A percentile compares a stretch with the other conserved stretches of the same genome.
Evolutionary conservation across 768 basidiomycete species (phyloP).

Genomic region (Trametes meyenii): DNA sequence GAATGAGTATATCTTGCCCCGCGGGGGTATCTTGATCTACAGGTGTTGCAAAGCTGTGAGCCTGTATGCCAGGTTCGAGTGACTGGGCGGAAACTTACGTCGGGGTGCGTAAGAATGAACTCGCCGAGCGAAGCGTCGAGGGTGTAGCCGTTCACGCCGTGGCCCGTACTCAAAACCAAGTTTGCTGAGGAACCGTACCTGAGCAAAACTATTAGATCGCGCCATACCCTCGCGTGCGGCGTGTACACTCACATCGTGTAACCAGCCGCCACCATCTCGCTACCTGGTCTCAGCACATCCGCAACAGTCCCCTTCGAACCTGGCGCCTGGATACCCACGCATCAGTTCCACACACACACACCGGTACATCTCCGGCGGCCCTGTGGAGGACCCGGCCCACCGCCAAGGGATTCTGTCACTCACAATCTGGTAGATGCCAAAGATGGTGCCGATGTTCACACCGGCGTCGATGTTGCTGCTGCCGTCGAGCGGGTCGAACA

Average conservation of each 20-base stretch:
- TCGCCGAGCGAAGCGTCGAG: conserved; percentile 94
- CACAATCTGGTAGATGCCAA: conserved; percentile 93
- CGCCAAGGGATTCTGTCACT: conserved; percentile 39
- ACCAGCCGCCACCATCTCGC: conserved; percentile 96
- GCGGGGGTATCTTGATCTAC: conserved; percentile 88
- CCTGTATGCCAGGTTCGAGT: neutral
- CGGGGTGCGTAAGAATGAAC: conserved; percentile 98
- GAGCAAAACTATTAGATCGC: neutral
- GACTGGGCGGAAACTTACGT: conserved; percentile 50
- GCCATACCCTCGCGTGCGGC: neutral
- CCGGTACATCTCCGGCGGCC: neutral
- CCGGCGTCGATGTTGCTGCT: conserved; percentile 98
- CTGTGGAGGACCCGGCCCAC: too few relatives aligned
- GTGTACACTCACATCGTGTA: conserved; percentile 80
- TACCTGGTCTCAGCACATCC: conserved; percentile 92
- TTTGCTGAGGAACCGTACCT: conserved; percentile 97
- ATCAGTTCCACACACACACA: conserved; percentile 10
- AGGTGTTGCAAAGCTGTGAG: too few relatives aligned
- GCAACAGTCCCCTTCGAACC: conserved; percentile 78
- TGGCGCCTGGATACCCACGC: conserved; percentile 50
- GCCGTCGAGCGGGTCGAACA: conserved; percentile 97
- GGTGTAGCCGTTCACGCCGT: conserved; percentile 97
- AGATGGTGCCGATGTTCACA: conserved; percentile 97
- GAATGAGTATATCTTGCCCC: conserved; percentile 99
- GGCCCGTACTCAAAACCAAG: conserved; percentile 91